A percentile compares a stretch with the other conserved stretches of the same genome.
These are phyloP conservation scores for Claviceps quebecensis DNA, from an alignment of 2,329 filamentous ascomycete species.

Conservation along the genomic window DNA sequence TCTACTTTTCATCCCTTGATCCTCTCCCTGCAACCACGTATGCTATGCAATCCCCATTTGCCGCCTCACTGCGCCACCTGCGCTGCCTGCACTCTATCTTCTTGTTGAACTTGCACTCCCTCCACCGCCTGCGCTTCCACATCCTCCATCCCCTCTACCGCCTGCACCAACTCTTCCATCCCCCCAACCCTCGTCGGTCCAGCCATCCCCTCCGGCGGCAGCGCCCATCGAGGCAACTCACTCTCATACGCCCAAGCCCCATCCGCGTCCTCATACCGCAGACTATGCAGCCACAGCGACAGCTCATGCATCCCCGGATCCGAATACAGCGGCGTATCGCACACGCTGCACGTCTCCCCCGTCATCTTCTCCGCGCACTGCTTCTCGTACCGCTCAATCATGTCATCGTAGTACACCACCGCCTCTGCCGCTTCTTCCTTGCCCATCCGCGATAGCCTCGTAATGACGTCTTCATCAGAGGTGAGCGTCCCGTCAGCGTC, in stretches of 20 bases:
- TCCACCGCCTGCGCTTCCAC: not conserved
- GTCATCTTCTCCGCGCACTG: conserved; percentile 89
- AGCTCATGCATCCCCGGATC: conserved; percentile 85
- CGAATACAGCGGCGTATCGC: conserved; percentile 79
- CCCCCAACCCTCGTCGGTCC: conserved; percentile 57
- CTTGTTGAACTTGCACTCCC: not conserved
- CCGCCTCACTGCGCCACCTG: not conserved
- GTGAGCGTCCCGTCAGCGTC: conserved; percentile 53
- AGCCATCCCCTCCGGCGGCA: conserved; percentile 59
- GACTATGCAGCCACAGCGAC: conserved; percentile 84
- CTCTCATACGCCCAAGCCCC: conserved; percentile 83
- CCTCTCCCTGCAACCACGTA: not conserved
- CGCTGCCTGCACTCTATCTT: not conserved
- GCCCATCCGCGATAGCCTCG: conserved; percentile 74
- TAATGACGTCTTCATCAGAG: conserved; percentile 81
- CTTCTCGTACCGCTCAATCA: conserved; percentile 82
- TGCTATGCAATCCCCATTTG: too few relatives aligned
- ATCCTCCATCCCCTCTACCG: conserved; percentile 19
- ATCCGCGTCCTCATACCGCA: conserved; percentile 71
- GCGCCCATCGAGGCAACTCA: conserved; percentile 69
- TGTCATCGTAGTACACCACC: conserved; percentile 84
- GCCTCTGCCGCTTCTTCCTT: conserved; percentile 87
- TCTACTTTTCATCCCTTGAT: not conserved
- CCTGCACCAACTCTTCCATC: conserved; percentile 44
- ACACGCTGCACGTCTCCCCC: conserved; percentile 66